phyloP scores from a whole-genome alignment of 2,329 filamentous ascomycete genomes.

The Penicillium sp. region DNA sequence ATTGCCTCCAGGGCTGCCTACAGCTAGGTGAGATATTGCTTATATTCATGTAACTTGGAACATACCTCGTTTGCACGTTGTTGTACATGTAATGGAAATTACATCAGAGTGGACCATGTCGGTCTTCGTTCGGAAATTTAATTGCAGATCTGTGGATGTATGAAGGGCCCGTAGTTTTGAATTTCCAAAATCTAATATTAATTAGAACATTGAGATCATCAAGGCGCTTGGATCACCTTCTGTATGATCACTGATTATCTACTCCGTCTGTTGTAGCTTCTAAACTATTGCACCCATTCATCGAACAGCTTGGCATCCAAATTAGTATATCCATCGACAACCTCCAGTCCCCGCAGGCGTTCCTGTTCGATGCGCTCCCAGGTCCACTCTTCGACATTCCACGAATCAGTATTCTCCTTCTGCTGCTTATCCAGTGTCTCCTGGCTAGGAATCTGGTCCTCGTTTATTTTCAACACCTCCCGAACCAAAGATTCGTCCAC shows the following conservation, averaged over 20 bases:
- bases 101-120: not conserved
- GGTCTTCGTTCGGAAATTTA: not conserved
- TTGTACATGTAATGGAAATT: not conserved
- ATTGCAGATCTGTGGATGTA: slow-evolving; percentile 1
- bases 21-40: not conserved
- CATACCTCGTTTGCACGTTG: not conserved
- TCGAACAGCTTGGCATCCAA: slow-evolving; percentile 53
- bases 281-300: slow-evolving; percentile 37
- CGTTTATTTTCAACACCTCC: slow-evolving; percentile 36
- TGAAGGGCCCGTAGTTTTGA: not conserved
- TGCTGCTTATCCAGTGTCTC: slow-evolving; percentile 32
- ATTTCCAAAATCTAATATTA: slow-evolving; percentile 3
- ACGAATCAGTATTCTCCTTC: slow-evolving; percentile 32
- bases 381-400: slow-evolving; percentile 49
- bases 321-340: slow-evolving; percentile 55
- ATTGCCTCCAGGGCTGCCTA: not conserved
- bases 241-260: not conserved
- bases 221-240: not conserved
- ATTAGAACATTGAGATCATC: not conserved
- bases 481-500: slow-evolving; percentile 37
- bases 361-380: slow-evolving; percentile 62
- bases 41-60: not conserved
- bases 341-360: slow-evolving; percentile 52
- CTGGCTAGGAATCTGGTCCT: slow-evolving; percentile 28
- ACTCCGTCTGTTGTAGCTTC: not conserved